These are phyloP conservation scores for Datisca glomerata DNA, from an alignment of 306 rosid species.

Conservation along the genomic window DNA sequence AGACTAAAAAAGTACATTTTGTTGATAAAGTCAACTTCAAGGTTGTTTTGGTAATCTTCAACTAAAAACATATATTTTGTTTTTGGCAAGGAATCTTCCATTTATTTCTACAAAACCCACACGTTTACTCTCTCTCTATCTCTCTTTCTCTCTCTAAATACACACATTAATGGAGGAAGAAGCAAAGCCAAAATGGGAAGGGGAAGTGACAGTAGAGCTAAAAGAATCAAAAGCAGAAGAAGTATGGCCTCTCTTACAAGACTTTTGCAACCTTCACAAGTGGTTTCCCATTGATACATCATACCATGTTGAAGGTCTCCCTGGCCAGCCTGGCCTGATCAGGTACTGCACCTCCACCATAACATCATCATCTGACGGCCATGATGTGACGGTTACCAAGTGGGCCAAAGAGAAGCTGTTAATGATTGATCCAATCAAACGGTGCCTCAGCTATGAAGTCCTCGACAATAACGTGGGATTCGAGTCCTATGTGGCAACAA, in stretches of 20 bases:
- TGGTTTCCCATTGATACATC: constrained; percentile 33
- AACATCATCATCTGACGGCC: background rate
- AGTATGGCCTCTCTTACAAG: constrained; percentile 26
- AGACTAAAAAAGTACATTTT: too few relatives aligned
- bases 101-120: too few relatives aligned
- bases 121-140: too few relatives aligned
- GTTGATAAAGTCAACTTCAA: too few relatives aligned
- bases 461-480: constrained; percentile 32
- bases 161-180: constrained; percentile 19
- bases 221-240: background rate
- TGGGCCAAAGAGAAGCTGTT: constrained; percentile 45
- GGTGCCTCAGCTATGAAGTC: constrained; percentile 25
- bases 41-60: too few relatives aligned
- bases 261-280: constrained; percentile 41
- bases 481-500: constrained; percentile 28
- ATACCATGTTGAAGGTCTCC: constrained; percentile 22
- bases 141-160: too few relatives aligned
- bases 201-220: constrained; percentile 15
- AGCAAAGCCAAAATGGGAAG: constrained; percentile 30
- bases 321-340: constrained; percentile 36
- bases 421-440: constrained; percentile 22
- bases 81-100: too few relatives aligned
- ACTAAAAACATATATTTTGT: too few relatives aligned
- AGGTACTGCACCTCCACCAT: constrained; percentile 27
- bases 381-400: background rate